Conservation (phyloP, 371 early-diverging fungal species). For the Mortierella sp. region DNA sequence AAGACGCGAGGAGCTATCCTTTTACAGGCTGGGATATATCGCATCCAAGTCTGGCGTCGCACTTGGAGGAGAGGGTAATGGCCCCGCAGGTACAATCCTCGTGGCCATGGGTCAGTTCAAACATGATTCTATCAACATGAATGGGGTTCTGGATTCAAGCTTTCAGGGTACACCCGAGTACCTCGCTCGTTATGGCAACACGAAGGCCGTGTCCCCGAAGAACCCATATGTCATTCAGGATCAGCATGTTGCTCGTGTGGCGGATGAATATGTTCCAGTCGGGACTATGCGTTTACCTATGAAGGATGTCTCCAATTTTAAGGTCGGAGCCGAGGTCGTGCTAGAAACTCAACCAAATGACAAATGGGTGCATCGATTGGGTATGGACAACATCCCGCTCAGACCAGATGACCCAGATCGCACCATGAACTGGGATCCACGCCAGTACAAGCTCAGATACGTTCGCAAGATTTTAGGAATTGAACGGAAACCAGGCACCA, state of each 20-base stretch:
- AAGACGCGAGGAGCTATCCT: constrained; percentile 27
- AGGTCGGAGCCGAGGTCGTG: constrained; percentile 22
- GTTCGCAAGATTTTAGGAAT: constrained; percentile 27
- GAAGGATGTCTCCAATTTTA: constrained; percentile 22
- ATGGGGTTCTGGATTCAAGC: constrained; percentile 30
- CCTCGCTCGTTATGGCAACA: neutral
- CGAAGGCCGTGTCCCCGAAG: constrained; percentile 8
- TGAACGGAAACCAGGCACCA: constrained; percentile 3
- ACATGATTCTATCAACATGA: constrained; percentile 37
- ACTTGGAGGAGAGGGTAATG: constrained; percentile 44
- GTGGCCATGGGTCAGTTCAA: constrained; percentile 32
- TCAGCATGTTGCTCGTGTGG: constrained; percentile 4
- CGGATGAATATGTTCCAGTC: constrained; percentile 28
- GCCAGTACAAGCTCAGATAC: constrained; percentile 15
- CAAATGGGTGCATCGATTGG: constrained; percentile 21
- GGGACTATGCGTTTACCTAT: constrained; percentile 27
- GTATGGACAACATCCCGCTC: constrained; percentile 29
- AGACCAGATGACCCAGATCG: constrained; percentile 3
- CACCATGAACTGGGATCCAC: constrained; percentile 27
- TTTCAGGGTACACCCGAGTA: constrained; percentile 37
- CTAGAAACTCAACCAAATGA: constrained; percentile 7
- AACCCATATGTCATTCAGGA: constrained; percentile 23
- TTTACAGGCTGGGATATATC: constrained; percentile 40
- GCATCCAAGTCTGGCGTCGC: constrained; percentile 35
- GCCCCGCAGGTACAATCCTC: constrained; percentile 22